These are phyloP conservation scores for Pichia cephalocereana DNA, from an alignment of 805 yeast species.

Conservation along the genomic window DNA sequence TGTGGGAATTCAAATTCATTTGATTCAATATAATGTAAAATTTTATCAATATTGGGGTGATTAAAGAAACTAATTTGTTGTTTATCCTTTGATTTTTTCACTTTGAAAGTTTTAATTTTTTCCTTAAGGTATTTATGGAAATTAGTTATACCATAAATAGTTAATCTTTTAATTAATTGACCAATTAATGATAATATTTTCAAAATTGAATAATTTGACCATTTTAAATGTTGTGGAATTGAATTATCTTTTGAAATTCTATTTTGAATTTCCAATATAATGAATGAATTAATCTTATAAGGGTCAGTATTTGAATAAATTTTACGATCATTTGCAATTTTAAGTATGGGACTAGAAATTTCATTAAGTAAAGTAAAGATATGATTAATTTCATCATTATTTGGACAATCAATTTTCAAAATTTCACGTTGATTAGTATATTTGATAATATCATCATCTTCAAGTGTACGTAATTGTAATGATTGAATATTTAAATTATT, in stretches of 20 bases:
- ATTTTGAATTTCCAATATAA: constrained; percentile 60
- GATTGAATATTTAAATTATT: constrained; percentile 62
- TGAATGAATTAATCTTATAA: constrained; percentile 55
- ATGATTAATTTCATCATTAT: constrained; percentile 45
- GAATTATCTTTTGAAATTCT: constrained; percentile 43
- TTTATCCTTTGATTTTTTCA: constrained; percentile 33
- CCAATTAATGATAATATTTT: constrained; percentile 65
- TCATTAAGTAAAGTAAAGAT: constrained; percentile 45
- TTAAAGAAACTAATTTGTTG: not conserved
- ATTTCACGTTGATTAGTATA: constrained; percentile 66
- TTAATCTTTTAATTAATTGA: constrained; percentile 56
- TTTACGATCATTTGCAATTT: constrained; percentile 52
- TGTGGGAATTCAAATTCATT: constrained; percentile 37
- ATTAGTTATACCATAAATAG: constrained; percentile 73
- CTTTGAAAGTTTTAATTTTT: constrained; percentile 47
- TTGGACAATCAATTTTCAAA: constrained; percentile 47
- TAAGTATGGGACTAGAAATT: constrained; percentile 60
- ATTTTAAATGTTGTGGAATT: constrained; percentile 60
- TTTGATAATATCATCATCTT: constrained; percentile 66
- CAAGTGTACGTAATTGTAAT: constrained; percentile 81
- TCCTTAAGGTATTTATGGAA: constrained; percentile 61
- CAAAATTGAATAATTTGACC: constrained; percentile 57
- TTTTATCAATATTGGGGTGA: constrained; percentile 7
- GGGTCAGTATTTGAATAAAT: constrained; percentile 64
- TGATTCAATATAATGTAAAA: constrained; percentile 19